These are phyloP conservation scores for Sungouiozyma ichnusensis DNA, from an alignment of 805 yeast genomes.

Conservation along the genomic window DNA sequence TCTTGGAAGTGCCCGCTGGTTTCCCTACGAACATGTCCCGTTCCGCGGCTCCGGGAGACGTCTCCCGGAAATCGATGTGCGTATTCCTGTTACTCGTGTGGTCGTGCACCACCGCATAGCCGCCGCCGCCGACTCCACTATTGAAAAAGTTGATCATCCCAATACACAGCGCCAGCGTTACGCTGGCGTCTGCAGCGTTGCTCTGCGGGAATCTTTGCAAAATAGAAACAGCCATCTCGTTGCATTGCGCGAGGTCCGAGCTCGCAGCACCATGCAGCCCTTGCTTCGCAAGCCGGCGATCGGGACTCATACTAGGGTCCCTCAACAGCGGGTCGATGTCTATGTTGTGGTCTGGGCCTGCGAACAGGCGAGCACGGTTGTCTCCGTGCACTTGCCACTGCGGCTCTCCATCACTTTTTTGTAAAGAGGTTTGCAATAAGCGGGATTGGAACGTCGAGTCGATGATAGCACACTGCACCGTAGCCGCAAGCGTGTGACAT, in stretches of 20 bases:
- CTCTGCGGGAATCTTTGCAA: constrained; percentile 35
- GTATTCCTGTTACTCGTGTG: constrained; percentile 36
- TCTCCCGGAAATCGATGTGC: constrained; percentile 78
- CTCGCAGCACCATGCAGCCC: constrained; percentile 28
- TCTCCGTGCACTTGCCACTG: not conserved
- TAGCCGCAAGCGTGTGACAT: not conserved
- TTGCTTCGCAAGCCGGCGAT: constrained; percentile 12
- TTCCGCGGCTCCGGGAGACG: constrained; percentile 59
- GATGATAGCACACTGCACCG: not conserved
- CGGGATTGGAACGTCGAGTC: too few relatives aligned
- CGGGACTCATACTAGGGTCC: constrained; percentile 30
- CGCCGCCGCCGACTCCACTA: constrained; percentile 93
- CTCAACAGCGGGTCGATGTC: constrained; percentile 31
- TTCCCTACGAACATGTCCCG: constrained; percentile 47
- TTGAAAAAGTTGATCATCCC: constrained; percentile 76
- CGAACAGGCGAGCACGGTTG: not conserved
- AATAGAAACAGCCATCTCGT: constrained; percentile 20
- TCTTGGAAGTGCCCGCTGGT: constrained; percentile 40
- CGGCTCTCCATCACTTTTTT: not conserved
- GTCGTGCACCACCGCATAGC: constrained; percentile 39
- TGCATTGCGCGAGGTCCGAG: constrained; percentile 31
- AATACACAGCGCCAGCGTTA: constrained; percentile 78
- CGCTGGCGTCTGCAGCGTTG: constrained; percentile 89
- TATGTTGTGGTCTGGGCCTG: constrained; percentile 24
- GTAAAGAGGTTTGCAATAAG: not conserved